Percentiles rank a stretch among this genome's conserved stretches.
phyloP scores from a whole-genome alignment of 1,284 basidiomycete species.

The Tetrapyrgos nigripes region DNA sequence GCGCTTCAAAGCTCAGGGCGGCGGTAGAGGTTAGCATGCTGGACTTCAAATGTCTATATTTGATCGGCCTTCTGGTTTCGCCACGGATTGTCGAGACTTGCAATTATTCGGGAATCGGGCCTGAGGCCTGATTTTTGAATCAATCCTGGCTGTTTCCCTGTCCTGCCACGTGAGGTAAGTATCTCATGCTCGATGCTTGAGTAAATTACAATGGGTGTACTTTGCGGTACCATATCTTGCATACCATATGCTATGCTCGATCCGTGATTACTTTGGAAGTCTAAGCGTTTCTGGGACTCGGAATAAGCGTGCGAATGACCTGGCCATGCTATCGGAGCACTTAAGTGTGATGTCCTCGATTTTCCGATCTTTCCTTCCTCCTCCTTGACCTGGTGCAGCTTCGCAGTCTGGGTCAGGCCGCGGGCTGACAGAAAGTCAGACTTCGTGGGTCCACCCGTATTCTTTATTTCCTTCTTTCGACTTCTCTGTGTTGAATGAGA shows the following conservation, averaged over 20 bases:
- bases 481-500: no score
- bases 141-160: no score
- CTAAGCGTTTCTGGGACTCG: no score
- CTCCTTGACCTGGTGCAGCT: background rate
- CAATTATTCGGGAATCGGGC: background rate
- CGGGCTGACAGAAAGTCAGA: background rate
- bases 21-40: background rate
- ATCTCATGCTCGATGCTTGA: background rate
- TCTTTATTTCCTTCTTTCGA: no score
- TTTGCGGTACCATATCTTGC: no score
- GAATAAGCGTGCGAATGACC: no score
- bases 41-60: conserved; percentile 6
- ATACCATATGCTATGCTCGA: background rate
- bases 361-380: background rate
- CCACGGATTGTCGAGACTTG: background rate
- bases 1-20: no score
- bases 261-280: background rate
- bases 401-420: no score
- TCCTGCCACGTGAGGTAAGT: background rate
- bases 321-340: background rate
- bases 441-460: no score
- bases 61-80: background rate
- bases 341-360: background rate
- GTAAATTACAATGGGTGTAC: background rate
- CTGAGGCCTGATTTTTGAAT: background rate